Percentiles rank a stretch among this genome's conserved stretches.
These are phyloP conservation scores for Monascus purpureus DNA, from an alignment of 495 filamentous ascomycete genomes.

Conservation along the genomic window DNA sequence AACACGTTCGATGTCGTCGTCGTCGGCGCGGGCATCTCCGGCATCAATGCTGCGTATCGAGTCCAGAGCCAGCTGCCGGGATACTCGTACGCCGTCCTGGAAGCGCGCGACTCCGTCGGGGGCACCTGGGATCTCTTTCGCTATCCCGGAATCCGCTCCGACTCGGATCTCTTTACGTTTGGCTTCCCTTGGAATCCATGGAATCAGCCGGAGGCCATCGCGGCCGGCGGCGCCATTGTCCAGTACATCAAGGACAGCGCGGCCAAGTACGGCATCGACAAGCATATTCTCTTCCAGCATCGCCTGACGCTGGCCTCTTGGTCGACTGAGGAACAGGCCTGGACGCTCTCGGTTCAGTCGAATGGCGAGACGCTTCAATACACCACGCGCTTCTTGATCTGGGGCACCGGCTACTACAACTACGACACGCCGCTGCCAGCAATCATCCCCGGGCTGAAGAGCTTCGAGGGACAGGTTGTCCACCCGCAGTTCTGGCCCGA, in stretches of 20 bases:
- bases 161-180: constrained; percentile 54
- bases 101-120: constrained; percentile 43
- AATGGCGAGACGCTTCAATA: constrained; percentile 31
- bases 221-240: constrained; percentile 41
- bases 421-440: constrained; percentile 37
- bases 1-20: constrained; percentile 41
- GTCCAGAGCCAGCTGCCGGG: constrained; percentile 44
- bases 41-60: constrained; percentile 57
- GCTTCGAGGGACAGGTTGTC: constrained; percentile 29
- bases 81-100: constrained; percentile 45
- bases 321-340: constrained; percentile 43
- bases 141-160: constrained; percentile 56
- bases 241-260: constrained; percentile 50
- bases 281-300: constrained; percentile 46
- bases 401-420: constrained; percentile 47
- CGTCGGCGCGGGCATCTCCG: constrained; percentile 49
- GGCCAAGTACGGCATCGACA: constrained; percentile 43
- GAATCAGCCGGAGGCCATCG: constrained; percentile 44
- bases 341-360: constrained; percentile 43
- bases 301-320: constrained; percentile 42
- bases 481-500: constrained; percentile 43
- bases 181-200: constrained; percentile 59
- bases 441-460: constrained; percentile 26
- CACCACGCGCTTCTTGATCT: constrained; percentile 42
- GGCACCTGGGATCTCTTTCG: constrained; percentile 64